Base-by-base conservation (phyloP, 1,284 basidiomycete genomes). In the Wolfiporia cocos region DNA sequence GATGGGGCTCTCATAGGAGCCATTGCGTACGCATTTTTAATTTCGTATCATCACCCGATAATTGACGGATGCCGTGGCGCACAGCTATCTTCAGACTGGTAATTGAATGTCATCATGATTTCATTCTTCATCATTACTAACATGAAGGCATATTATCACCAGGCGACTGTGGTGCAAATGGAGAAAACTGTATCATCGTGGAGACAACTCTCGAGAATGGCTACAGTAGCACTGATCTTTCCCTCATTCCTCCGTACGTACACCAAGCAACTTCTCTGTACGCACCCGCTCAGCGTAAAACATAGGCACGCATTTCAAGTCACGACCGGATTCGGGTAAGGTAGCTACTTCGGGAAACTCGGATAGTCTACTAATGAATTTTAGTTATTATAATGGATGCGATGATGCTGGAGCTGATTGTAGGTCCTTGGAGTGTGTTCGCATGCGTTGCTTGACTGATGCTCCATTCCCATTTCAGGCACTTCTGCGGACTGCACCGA, bases 351-450 rank as follows among this genome's bases (percentile, higher is more conserved):
- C 7, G 7, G 14, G 7, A 28, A 28, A 9, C 26, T 28, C 26
- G 14, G 14, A 28, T 28, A 28, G 14, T 9, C 7, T 28, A 7
- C 26, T 28, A 28, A 28, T 28, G 26, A 14, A 14, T 9, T 9
- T 9, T 33, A 39, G 38, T 10, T 56, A 46, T 36, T 44, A 24
- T 26, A 37, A 47, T 29, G 53, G 49, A 23, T 59, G 57, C 40
- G 48, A 58, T 22, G 52, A 51, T 28, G 37, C 45, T n/a, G 54
- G 56, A n/a, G 50, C 54, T 7, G 19, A 47, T 31, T 58, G 43
- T 44, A 23, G 29, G 43, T 44, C 7, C 2, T 28, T 14, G 14
- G 9, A 10, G 7, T 18, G 32, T 11, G 5, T 36, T 21, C 15
- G 12, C 20, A 5, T 10, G 5, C 33, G 1, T 20, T 14, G 31